Base-by-base conservation (phyloP, 2,329 filamentous ascomycete genomes). In the Cladophialophora immunda region DNA sequence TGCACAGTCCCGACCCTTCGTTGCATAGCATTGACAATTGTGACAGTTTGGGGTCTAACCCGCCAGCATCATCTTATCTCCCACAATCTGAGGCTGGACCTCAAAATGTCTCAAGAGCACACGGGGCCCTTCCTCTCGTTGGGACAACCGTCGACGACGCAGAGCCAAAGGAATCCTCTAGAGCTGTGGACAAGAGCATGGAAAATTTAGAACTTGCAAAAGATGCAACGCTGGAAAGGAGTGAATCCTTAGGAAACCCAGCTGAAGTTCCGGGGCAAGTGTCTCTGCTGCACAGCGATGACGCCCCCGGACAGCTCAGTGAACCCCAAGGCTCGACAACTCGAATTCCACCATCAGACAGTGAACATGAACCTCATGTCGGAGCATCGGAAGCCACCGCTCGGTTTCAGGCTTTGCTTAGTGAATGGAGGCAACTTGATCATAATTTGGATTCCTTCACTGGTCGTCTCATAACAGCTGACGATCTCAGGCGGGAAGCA, bases 391-490 rank as follows among this genome's bases (percentile, higher is more conserved):
- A 50, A 25, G 19, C 9, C 22, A 50, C 9, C 4, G 19, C 4
- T 4, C 45, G 45, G 5, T 50, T 22, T 2, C 9, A 25, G 9
- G 22, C 19, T 27, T 50, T 55, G 54, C 47, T 29, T 22, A 30
- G 4, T 27, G 25, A 22, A 22, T 64, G 61, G 61, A 58, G 41
- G 17, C 34, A 47, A 29, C 52, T 64, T 17, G 38, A 30, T 30
- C n/a, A n/a, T 27, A n/a, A 17, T 2, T 27, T 56, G 13, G 36
- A 38, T 8, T 61, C 47, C 8, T 50, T 60, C 56, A 55, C 58
- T 22, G n/a, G 9, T n/a, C 17, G 30, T 27, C 27, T 65, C 30
- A 56, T 61, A 25, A 50, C 56, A n/a, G 36, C 63, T 17, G 8
- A 34, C 17, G 34, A 52, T 32, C 6, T 53, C 19, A 41, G 62